Conservation (phyloP, 2,329 filamentous ascomycete genomes). For the Botrytis aclada region DNA sequence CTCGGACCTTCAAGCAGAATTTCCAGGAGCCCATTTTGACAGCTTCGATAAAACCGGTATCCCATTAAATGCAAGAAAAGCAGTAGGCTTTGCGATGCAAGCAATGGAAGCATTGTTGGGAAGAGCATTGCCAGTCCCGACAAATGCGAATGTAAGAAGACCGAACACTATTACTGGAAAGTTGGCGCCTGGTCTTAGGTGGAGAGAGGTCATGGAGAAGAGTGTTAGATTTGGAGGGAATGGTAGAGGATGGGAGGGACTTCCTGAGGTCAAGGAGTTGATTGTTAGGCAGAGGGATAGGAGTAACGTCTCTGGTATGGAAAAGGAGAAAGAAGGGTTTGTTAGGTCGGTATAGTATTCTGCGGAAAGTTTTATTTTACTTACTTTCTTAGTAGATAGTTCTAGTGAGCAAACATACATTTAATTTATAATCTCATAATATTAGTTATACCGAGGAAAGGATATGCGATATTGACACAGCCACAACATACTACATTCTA, state of each 20-base stretch:
- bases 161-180: conserved; percentile 39
- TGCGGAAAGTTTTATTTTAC: neutral
- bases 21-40: conserved; percentile 33
- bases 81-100: conserved; percentile 39
- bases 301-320: neutral
- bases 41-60: conserved; percentile 37
- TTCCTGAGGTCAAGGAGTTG: conserved; percentile 38
- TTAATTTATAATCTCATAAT: neutral
- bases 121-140: conserved; percentile 36
- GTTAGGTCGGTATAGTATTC: neutral
- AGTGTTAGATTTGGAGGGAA: conserved; percentile 36
- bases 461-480: neutral
- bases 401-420: neutral
- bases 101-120: conserved; percentile 39
- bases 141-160: conserved; percentile 36
- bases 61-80: conserved; percentile 38
- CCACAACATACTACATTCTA: neutral
- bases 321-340: neutral
- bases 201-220: conserved; percentile 38
- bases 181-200: conserved; percentile 35
- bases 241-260: conserved; percentile 37
- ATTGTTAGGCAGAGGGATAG: conserved; percentile 31
- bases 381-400: neutral
- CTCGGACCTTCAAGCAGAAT: conserved; percentile 34
- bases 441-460: neutral